Percentiles rank a stretch among this genome's conserved stretches.
These are phyloP conservation scores for Coniella vitis DNA, from an alignment of 2,329 filamentous ascomycete genomes.

Conservation along the genomic window DNA sequence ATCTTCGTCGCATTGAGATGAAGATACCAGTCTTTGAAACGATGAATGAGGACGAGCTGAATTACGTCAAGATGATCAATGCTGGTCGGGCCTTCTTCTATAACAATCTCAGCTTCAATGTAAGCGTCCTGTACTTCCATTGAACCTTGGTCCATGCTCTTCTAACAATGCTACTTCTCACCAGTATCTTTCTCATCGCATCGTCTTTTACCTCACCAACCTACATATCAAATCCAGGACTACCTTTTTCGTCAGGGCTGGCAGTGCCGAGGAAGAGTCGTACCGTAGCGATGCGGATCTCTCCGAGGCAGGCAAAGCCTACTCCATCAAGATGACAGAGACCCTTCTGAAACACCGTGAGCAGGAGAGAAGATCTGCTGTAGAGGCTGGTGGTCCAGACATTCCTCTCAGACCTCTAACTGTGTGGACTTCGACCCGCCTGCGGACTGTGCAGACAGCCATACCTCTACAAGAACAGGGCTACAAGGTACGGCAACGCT, in stretches of 20 bases:
- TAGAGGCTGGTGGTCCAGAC: constrained; percentile 60
- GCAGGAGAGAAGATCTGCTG: constrained; percentile 64
- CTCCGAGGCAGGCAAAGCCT: constrained; percentile 71
- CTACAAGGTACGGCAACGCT: constrained; percentile 82
- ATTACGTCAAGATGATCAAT: constrained; percentile 99
- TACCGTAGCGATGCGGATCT: constrained; percentile 86
- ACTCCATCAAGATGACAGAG: constrained; percentile 80
- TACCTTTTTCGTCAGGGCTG: constrained; percentile 84
- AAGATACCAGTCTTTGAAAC: constrained; percentile 96
- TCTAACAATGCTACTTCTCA: neutral
- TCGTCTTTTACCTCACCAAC: constrained; percentile 97
- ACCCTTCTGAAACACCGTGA: constrained; percentile 77
- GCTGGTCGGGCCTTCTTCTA: constrained; percentile 88
- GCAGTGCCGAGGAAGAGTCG: constrained; percentile 75
- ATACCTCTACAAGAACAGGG: constrained; percentile 72
- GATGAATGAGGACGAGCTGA: constrained; percentile 88
- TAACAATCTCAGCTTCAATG: constrained; percentile 91
- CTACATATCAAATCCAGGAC: constrained; percentile 92
- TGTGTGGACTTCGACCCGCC: constrained; percentile 90
- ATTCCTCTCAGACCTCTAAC: constrained; percentile 71
- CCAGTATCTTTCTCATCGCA: constrained; percentile 82
- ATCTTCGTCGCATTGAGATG: constrained; percentile 80
- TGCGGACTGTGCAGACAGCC: constrained; percentile 84
- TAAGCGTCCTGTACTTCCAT: neutral
- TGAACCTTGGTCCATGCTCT: neutral